Evolutionary conservation across 1,284 basidiomycete species (phyloP), one percentile per base, ranked within the genome.

Genomic region (Boletus semigastroideus): DNA sequence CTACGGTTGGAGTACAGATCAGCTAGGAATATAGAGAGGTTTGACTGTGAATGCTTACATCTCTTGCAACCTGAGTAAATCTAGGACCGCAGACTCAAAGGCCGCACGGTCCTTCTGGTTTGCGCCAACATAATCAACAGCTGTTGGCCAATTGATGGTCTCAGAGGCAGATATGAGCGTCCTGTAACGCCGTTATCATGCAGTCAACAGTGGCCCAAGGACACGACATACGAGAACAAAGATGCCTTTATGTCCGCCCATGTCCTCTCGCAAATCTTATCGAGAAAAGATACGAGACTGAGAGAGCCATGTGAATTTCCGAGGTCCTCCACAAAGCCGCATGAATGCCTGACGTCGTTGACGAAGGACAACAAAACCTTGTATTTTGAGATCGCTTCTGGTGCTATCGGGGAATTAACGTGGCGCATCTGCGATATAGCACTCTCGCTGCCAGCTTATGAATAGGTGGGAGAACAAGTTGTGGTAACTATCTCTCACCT

Each of bases 121-220:
- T 2, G 78, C 75, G 1, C 76, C 59, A 9, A 72, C 62, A 60
- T 90, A 92, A 59, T 90, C 79, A 2, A 92, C 79, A 11, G 78
- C 72, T 61, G 80, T 80, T 4, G 94, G 94, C 94, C 94, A 97
- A 25, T 83, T 79, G 31, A 97, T 69, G 34, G 76, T 78, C 66
- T 93, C 92, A 2, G 89, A 77, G 4, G 82, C 79, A 38, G 72
- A 67, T 16, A 87, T 70, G 10, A 96, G 73, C 5, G 75, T 68
- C 36, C 90, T 93, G 59, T 46, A 42, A 42, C 33, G 12, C n/a
- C 28, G 40, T 20, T 22, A 37, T 33, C 16, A 41, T 38, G 46
- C 28, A 47, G 33, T 20, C 39, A 43, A 44, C 11, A 43, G 13
- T 38, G 33, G 38, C 19, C 34, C 16, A 19, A 43, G 31, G 14